These are phyloP conservation scores for Phycomyces nitens DNA, from an alignment of 192 early-diverging fungal species.

Conservation along the genomic window DNA sequence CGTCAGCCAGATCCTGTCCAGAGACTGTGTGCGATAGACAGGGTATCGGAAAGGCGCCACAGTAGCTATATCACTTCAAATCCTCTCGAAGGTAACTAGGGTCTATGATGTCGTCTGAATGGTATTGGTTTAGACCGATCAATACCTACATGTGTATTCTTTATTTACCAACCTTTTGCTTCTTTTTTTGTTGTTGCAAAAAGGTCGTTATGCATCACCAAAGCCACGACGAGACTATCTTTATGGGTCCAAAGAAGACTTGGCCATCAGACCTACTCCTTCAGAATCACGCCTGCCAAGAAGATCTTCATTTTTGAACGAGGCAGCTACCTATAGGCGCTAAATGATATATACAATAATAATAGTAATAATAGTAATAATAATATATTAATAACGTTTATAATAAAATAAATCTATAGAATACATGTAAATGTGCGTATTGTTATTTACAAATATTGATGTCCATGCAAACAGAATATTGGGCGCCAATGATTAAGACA, in stretches of 20 bases:
- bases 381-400: no score
- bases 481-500: no score
- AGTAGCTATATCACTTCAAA: not conserved
- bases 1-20: not conserved
- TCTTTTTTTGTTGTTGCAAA: no score
- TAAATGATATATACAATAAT: not conserved
- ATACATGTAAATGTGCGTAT: not conserved
- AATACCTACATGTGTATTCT: not conserved
- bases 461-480: no score
- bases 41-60: not conserved
- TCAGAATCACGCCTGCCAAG: not conserved
- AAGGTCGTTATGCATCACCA: not conserved
- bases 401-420: no score
- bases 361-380: not conserved
- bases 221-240: not conserved
- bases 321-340: not conserved
- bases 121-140: no score
- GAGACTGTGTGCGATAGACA: not conserved
- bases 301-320: not conserved
- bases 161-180: no score
- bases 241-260: not conserved
- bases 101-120: no score
- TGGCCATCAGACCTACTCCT: not conserved
- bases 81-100: not conserved
- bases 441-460: no score